Percentiles rank a stretch among this genome's conserved stretches.
Conservation (phyloP, 2,329 filamentous ascomycete genomes). For the Elsinoe fawcettii region DNA sequence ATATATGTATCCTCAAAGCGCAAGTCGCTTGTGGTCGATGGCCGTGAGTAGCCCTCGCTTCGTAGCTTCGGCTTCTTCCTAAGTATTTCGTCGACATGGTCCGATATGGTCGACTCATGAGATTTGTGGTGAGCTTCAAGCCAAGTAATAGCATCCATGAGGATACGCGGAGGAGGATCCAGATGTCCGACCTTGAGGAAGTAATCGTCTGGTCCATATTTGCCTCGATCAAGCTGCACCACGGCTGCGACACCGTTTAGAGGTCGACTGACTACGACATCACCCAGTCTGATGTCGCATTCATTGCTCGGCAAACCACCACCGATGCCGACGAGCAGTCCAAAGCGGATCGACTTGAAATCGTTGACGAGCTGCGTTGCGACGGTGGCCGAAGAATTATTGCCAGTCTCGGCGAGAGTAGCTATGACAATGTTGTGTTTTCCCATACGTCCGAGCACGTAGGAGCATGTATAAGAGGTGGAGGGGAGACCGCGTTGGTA, state of each 20-base stretch:
- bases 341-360: conserved; percentile 16
- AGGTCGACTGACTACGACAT: conserved; percentile 24
- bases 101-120: background rate
- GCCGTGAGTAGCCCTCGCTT: background rate
- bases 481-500: background rate
- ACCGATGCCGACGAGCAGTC: conserved; percentile 23
- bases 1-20: background rate
- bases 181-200: background rate
- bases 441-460: background rate
- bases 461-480: background rate
- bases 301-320: conserved; percentile 20
- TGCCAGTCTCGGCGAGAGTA: background rate
- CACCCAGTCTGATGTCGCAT: conserved; percentile 24
- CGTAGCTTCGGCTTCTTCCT: background rate
- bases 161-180: background rate
- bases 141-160: background rate
- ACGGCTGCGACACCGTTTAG: conserved; percentile 19
- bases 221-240: conserved; percentile 23
- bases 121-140: background rate
- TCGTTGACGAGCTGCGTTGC: background rate
- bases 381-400: background rate
- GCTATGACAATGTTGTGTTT: background rate
- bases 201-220: conserved; percentile 12
- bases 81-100: background rate
- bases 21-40: background rate